Evolutionary conservation across 164 flowering plant species (phyloP), one percentile per base, ranked within the genome.

Genomic region (Sextonia rubra): DNA sequence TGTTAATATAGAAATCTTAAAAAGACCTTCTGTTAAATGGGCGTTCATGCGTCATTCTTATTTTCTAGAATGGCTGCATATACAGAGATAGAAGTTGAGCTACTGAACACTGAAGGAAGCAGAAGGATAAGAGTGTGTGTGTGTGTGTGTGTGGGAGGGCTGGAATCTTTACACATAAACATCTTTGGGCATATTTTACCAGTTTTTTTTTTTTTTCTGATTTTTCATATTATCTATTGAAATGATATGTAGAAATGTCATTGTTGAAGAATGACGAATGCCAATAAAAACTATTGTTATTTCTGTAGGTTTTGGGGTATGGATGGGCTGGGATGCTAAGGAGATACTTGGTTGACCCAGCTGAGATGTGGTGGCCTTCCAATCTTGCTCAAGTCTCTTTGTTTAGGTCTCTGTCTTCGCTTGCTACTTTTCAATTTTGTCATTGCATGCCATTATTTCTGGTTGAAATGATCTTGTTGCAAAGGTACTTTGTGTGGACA

Each of bases 301-400:
- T 55, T 24, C 22, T 77, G 79, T 87, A 92, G 98, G 52, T 94
- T 63, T 24, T 94, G 78, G 98, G 98, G 15, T 94, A 92, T 86
- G 97, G 98, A 64, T 94, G 98, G 98, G 97, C 97, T 20, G 98
- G 98, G 62, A 85, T 91, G 85, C 79, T 93, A 62, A 85, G 94
- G 78, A 88, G 80, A 71, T 93, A 87, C 69, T 77, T 93, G 83
- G 97, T 93, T 56, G 90, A 88, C 68, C 97, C 97, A 30, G 91
- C 83, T 72, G 91, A 89, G 72, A 93, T 93, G 98, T 93, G 98
- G 98, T 93, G 98, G 98, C 98, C 98, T 48, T 32, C 96, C 24
- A 91, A 93, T 72, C 88, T 93, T 61, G 98, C 96, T 75, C 98
- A 91, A 76, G 98, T 93, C 77, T 91, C 98, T 70, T 80, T 93